Evolutionary conservation across 345 rosid genomes (phyloP).

Genomic region (Salix udensis): DNA sequence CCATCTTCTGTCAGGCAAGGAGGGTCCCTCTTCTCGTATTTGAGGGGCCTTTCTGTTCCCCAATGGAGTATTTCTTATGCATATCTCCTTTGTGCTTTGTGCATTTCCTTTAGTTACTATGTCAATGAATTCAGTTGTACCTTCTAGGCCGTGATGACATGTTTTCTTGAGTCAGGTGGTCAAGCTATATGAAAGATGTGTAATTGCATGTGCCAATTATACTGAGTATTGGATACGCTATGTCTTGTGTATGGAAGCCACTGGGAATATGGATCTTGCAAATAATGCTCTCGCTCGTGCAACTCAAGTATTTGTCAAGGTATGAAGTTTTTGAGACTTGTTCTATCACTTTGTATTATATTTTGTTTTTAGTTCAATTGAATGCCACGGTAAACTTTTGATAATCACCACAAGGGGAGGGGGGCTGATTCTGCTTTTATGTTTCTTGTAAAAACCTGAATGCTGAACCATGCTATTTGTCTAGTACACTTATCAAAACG

Average conservation of each 20-base stretch:
- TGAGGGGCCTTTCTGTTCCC: conserved; percentile 89
- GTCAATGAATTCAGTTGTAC: conserved; percentile 1
- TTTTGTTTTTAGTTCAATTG: background rate
- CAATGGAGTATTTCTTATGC: conserved; percentile 83
- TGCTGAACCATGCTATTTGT: background rate
- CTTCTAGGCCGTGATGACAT: conserved; percentile 17
- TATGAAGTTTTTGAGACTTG: conserved; percentile 20
- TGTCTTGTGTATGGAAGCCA: conserved; percentile 71
- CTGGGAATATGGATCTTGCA: conserved; percentile 79
- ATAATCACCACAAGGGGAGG: background rate
- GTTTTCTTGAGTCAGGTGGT: conserved; percentile 57
- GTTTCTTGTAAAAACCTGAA: background rate
- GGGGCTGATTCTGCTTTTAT: no score
- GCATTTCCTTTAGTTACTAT: conserved; percentile 23
- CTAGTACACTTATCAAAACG: background rate
- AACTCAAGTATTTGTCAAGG: conserved; percentile 96
- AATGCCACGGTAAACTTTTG: background rate
- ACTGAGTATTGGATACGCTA: conserved; percentile 92
- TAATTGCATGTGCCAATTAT: conserved; percentile 94
- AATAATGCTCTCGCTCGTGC: conserved; percentile 89
- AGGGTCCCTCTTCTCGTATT: conserved; percentile 82
- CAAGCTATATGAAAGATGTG: conserved; percentile 90
- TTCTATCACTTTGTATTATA: background rate
- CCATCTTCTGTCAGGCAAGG: conserved; percentile 93
- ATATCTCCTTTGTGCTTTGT: conserved; percentile 67